These are phyloP conservation scores for Coemansia sp. DNA, from an alignment of 192 early-diverging fungal genomes.

Conservation along the genomic window DNA sequence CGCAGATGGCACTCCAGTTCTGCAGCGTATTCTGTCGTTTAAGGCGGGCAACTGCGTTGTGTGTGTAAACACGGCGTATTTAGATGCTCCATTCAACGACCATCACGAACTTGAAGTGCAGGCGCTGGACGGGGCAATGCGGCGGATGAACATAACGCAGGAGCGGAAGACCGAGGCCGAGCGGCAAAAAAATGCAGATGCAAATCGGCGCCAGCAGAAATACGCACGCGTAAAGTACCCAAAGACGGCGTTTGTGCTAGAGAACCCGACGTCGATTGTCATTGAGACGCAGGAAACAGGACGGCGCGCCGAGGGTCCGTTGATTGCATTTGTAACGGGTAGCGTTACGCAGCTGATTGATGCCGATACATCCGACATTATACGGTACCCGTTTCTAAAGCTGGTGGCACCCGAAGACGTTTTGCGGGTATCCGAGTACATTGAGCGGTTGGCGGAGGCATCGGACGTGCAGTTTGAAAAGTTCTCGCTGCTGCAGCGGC, in stretches of 20 bases:
- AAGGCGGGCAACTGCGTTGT: conserved; percentile 6
- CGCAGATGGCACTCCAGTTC: not conserved
- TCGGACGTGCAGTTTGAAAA: conserved; percentile 36
- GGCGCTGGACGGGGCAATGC: conserved; percentile 44
- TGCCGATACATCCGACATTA: conserved; percentile 33
- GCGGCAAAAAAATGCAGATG: no score
- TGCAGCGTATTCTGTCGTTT: not conserved
- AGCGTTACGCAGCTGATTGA: conserved; percentile 32
- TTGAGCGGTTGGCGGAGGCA: conserved; percentile 23
- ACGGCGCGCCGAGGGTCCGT: conserved; percentile 15
- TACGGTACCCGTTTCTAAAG: conserved; percentile 35
- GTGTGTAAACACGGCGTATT: conserved; percentile 22
- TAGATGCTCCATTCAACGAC: conserved; percentile 23
- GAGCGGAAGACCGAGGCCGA: not conserved
- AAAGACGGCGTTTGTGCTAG: conserved; percentile 17
- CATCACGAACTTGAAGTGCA: conserved; percentile 39
- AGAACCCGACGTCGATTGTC: conserved; percentile 15
- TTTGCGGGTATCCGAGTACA: conserved; percentile 15
- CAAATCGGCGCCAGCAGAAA: no score
- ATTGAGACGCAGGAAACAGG: conserved; percentile 6
- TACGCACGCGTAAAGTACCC: conserved; percentile 1
- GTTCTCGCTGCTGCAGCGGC: conserved; percentile 33
- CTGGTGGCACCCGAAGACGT: conserved; percentile 47
- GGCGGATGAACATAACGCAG: conserved; percentile 27
- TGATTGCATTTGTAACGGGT: conserved; percentile 32